Base-by-base conservation (phyloP, 805 yeast species). In the Wickerhamomyces sydowiorum region DNA sequence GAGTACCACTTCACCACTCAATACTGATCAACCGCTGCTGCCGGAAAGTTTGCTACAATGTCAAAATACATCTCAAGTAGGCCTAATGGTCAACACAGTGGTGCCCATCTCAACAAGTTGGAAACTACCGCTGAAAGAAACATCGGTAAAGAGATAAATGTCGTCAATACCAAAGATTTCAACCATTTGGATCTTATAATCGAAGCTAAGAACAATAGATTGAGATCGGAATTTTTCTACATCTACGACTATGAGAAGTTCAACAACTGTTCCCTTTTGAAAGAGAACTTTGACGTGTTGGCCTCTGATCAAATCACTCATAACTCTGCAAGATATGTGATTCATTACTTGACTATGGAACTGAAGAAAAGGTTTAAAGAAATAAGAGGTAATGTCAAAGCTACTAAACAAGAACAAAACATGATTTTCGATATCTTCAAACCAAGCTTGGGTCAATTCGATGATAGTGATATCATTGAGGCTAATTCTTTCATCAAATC, bases 391-490 rank as follows among this genome's bases (percentile, higher is more conserved):
- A 31, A 34, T 7, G 23, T 37, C n/a, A 38, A 45, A 24, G 36
- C 51, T 36, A 42, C 53, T 33, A 13, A 36, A 32, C 30, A 34
- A 27, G 19, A 46, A 47, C 5, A 54, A 52, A 22, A 49, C 49
- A 22, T 43, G 18, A 45, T 64, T 9, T 51, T 49, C 36, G 64
- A 61, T 42, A 52, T 62, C n/a, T 63, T 64, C 50, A 60, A 63
- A 40, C 64, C 67, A 28, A 59, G 61, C 33, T 42, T 64, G 22
- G 62, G 63, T 24, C 65, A 61, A 39, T 61, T 61, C 31, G 58
- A 56, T 31, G 54, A 57, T n/a, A 42, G 48, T 14, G 67, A 63
- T 40, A 55, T 62, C 27, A 25, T 37, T 7, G 48, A 48, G 10
- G 59, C 60, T 19, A 57, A 57, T 28, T 48, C 49, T 4, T 52